Evolutionary conservation across 2,329 filamentous ascomycete genomes (phyloP), one percentile per base, ranked within the genome.

Genomic region (Periconia digitata): DNA sequence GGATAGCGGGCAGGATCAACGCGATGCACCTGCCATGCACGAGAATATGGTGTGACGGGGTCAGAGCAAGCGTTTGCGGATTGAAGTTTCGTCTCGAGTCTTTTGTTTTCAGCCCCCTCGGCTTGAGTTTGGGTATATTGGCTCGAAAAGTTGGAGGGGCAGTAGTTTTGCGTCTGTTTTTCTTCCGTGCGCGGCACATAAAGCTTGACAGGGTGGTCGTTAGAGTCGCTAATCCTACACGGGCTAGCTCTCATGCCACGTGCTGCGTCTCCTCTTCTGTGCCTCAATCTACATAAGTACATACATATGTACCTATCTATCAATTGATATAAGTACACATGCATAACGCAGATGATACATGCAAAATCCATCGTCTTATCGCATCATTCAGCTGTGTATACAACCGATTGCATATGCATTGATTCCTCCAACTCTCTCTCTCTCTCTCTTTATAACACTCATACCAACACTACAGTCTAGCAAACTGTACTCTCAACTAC

Each of bases 121-220:
- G 50, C 40, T 41, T 38, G 36, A 39, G 47, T 35, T 47, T 47
- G 47, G 50, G 43, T 45, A 21, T 43, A 38, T 22, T 29, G 43
- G 17, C 37, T 20, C 23, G 41, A 43, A 45, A 47, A 44, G 40
- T 44, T 44, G 43, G 22, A 42, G 24, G 20, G 48, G 44, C 43
- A 45, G 49, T 18, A 37, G 16, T 50, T 50, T 43, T 46, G 35
- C 44, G 40, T 44, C 43, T 32, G 27, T 32, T 10, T 32, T 15
- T 3, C 12, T 32, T 5, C 4, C 27, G n/a, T n/a, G n/a, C n/a
- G n/a, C n/a, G n/a, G n/a, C n/a, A n/a, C n/a, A n/a, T n/a, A n/a
- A n/a, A n/a, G n/a, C n/a, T n/a, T n/a, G n/a, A n/a, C n/a, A n/a
- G n/a, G n/a, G n/a, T n/a, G n/a, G n/a, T n/a, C n/a, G n/a, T n/a